These are phyloP conservation scores for Flaveria linearis DNA, from an alignment of 129 eudicot species.

Conservation along the genomic window DNA sequence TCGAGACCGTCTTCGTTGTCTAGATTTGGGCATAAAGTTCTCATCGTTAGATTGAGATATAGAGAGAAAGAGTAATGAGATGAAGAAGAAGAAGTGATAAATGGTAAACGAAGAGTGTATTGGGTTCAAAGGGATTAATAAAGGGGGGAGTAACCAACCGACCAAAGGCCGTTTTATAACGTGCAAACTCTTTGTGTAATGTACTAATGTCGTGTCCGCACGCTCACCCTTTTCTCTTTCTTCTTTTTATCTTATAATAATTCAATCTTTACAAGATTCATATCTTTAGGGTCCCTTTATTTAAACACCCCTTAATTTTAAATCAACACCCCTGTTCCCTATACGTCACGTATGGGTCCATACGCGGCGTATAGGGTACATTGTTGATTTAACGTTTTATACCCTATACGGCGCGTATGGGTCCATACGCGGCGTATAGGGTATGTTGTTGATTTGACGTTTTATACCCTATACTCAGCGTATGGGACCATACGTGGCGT, in stretches of 20 bases:
- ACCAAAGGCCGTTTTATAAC: constrained; percentile 55
- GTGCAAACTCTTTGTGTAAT: constrained; percentile 47
- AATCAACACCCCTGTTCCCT: too few species aligned
- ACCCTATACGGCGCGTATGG: too few species aligned
- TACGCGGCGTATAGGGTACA: too few species aligned
- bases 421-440: too few species aligned
- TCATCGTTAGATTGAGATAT: constrained; percentile 40
- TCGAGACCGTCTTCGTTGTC: constrained; percentile 85
- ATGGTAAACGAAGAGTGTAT: constrained; percentile 24
- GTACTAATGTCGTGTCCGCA: constrained; percentile 70
- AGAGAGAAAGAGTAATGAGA: constrained; percentile 3
- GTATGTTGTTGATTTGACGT: too few species aligned
- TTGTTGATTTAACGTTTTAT: too few species aligned
- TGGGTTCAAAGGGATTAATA: constrained; percentile 30
- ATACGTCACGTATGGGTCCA: too few species aligned
- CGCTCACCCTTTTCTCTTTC: constrained; percentile 43
- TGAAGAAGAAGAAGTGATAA: constrained; percentile 15
- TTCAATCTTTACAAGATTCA: neutral
- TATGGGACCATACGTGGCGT: too few species aligned
- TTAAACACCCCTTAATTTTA: too few species aligned
- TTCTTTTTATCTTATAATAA: neutral
- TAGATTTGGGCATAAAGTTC: constrained; percentile 82
- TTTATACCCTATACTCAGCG: too few species aligned
- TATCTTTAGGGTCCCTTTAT: too few species aligned
- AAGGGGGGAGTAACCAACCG: constrained; percentile 46